A percentile compares a stretch with the other conserved stretches of the same genome.
phyloP scores from a whole-genome alignment of 176 grass and related monocot genomes.

The Areca catechu region DNA sequence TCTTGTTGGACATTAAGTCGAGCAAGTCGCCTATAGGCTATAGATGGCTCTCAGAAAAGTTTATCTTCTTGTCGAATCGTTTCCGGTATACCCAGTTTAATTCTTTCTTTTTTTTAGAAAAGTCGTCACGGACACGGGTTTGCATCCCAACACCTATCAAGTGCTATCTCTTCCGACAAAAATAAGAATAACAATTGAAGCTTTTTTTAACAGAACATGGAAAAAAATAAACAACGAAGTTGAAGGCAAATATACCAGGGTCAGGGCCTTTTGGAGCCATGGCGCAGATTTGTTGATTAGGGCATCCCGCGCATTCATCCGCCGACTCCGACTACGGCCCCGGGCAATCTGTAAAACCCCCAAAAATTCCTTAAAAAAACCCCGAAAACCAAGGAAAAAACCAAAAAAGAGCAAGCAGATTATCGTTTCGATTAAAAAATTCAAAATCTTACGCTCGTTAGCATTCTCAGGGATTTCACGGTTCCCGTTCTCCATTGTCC shows the following conservation, averaged over 20 bases:
- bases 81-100: too few species aligned
- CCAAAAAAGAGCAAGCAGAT: not conserved
- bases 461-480: constrained; percentile 49
- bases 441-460: constrained; percentile 52
- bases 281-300: constrained; percentile 89
- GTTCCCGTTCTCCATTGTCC: constrained; percentile 18
- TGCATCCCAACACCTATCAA: too few species aligned
- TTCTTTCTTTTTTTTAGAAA: too few species aligned
- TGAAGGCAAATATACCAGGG: constrained; percentile 35
- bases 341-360: constrained; percentile 55
- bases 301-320: constrained; percentile 70
- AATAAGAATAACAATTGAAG: too few species aligned
- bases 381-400: not conserved
- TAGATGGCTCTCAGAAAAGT: too few species aligned
- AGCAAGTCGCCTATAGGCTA: too few species aligned
- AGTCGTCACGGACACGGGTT: too few species aligned
- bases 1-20: too few species aligned
- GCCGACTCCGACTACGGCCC: constrained; percentile 71
- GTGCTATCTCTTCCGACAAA: too few species aligned
- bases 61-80: too few species aligned
- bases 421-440: not conserved
- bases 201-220: too few species aligned
- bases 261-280: constrained; percentile 83
- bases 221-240: too few species aligned
- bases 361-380: constrained; percentile 13